These are phyloP conservation scores for Lenwebbia sp. DNA, from an alignment of 345 rosid genomes.

Conservation along the genomic window DNA sequence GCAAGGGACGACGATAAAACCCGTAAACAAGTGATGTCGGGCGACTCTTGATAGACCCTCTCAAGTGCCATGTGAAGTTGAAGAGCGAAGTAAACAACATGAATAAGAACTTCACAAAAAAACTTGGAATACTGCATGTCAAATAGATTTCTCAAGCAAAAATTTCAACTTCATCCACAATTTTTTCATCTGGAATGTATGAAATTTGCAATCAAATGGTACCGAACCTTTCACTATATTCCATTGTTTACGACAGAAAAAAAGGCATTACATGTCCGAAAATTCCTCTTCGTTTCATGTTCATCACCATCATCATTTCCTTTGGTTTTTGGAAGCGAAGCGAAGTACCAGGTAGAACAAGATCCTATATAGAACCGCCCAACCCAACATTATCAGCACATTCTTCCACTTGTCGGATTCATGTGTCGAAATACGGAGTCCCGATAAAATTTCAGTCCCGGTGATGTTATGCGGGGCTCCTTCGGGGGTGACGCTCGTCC, in stretches of 20 bases:
- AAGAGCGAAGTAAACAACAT: not conserved
- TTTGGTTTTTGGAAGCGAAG: conserved; percentile 49
- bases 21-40: not conserved
- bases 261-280: not conserved
- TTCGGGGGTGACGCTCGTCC: not conserved
- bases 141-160: not conserved
- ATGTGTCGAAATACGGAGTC: conserved; percentile 13
- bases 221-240: not conserved
- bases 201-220: not conserved
- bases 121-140: not conserved
- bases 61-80: not conserved
- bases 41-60: not conserved
- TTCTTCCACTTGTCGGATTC: conserved; percentile 36
- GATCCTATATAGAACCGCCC: conserved; percentile 52
- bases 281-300: not conserved
- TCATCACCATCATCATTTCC: conserved; percentile 6
- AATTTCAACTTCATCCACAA: not conserved
- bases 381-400: conserved; percentile 38
- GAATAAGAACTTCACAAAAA: not conserved
- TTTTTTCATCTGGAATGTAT: not conserved
- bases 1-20: not conserved
- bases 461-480: not conserved
- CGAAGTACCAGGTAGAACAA: conserved; percentile 46
- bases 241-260: not conserved
- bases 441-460: conserved; percentile 21